Conservation (phyloP, 805 yeast species). For the Cyberlindnera japonica region DNA sequence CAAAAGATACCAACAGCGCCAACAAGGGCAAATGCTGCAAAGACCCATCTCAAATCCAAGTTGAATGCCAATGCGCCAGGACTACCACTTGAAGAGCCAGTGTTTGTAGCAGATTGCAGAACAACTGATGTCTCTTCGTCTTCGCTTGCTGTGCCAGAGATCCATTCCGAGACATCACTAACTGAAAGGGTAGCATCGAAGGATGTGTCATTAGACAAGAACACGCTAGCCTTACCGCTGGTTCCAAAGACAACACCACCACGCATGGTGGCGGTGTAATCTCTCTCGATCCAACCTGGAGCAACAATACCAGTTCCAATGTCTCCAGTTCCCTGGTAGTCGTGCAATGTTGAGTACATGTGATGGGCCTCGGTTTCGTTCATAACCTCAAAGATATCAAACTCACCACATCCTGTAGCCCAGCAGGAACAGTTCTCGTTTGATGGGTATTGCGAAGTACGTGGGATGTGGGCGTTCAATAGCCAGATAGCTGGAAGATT, state of each 20-base stretch:
- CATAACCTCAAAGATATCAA: slow-evolving; percentile 72
- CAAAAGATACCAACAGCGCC: slow-evolving; percentile 12
- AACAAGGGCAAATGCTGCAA: slow-evolving; percentile 23
- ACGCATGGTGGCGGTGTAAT: slow-evolving; percentile 45
- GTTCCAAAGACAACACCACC: slow-evolving; percentile 73
- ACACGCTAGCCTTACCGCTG: slow-evolving; percentile 58
- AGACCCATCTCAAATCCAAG: slow-evolving; percentile 21
- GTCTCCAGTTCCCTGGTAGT: slow-evolving; percentile 67
- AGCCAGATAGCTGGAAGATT: slow-evolving; percentile 80
- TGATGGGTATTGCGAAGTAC: slow-evolving; percentile 67
- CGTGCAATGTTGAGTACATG: slow-evolving; percentile 67
- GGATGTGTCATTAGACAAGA: slow-evolving; percentile 50
- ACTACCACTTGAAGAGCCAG: slow-evolving; percentile 29
- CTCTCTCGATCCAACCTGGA: slow-evolving; percentile 55
- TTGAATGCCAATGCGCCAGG: slow-evolving; percentile 12
- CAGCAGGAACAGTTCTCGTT: slow-evolving; percentile 69
- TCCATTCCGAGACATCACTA: slow-evolving; percentile 43
- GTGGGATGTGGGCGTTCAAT: slow-evolving; percentile 65
- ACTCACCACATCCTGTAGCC: slow-evolving; percentile 78
- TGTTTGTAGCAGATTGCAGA: slow-evolving; percentile 34
- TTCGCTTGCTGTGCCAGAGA: slow-evolving; percentile 31
- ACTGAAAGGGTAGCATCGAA: slow-evolving; percentile 45
- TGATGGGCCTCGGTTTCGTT: slow-evolving; percentile 53
- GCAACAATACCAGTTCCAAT: slow-evolving; percentile 58
- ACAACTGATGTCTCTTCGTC: slow-evolving; percentile 31